Base-by-base conservation (phyloP, 345 rosid species). In the Brassica cretica region DNA sequence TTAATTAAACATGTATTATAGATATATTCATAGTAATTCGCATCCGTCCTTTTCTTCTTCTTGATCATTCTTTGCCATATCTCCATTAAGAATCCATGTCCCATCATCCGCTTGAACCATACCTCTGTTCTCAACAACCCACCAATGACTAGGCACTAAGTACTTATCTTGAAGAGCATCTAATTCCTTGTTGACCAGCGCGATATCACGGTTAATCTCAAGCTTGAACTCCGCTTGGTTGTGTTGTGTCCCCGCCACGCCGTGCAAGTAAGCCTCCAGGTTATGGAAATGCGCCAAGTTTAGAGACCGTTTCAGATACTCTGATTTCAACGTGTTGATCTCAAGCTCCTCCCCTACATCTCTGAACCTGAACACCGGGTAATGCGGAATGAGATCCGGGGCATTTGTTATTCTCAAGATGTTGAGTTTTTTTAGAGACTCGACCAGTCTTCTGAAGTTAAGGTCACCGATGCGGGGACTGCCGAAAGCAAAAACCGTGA, bases 51-150 rank as follows among this genome's bases (percentile, higher is more conserved):
- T 60, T 30, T 73, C 56, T 21, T 64, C 72, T 39, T 66, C 41
- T 24, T 51, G 8, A 3, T 33, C 12, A 1, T 46, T 11, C 1
- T 74, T 62, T 29, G n/a, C 9, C 18, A 2, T 76, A 21, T 39
- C 33, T 2, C 39, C 81, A 5, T 75, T 8, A 44, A 81, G 78
- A 8, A 62, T 64, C 87, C 89, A 84, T 18, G 82, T 73, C 1
- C 87, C 87, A n/a, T 86, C 79, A 6, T 74, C 74, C 18, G 0
- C 0, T 71, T 86, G 89, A 55, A 84, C 66, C 87, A 86, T 76
- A 1, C 81, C 81, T 51, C 76, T 82, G 71, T 84, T 86, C 24
- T 73, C 64, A 56, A 64, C 64, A 55, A 62, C 58, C 87, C 85
- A 77, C 87, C 87, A 80, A n/a, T 66, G 16, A 8, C 27, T 78